phyloP scores from a whole-genome alignment of 2,329 filamentous ascomycete species.

The Microcyclospora pomicola region DNA sequence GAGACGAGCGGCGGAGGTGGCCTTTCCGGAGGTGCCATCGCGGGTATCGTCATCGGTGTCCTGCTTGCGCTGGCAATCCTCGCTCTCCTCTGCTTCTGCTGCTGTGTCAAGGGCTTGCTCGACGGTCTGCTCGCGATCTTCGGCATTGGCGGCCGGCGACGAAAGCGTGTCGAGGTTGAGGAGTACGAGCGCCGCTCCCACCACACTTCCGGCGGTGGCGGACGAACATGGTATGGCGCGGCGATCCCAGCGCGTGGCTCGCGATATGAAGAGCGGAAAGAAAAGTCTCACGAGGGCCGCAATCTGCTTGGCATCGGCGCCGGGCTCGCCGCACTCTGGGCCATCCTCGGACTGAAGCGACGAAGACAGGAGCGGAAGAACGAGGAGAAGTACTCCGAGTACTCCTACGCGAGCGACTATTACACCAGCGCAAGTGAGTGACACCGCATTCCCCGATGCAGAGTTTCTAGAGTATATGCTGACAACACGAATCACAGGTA shows the following conservation, averaged over 20 bases:
- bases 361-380: constrained; percentile 22
- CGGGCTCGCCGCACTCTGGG: constrained; percentile 30
- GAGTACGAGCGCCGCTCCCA: constrained; percentile 49
- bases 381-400: constrained; percentile 29
- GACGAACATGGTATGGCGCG: constrained; percentile 36
- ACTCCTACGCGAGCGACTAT: constrained; percentile 31
- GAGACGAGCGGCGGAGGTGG: constrained; percentile 17
- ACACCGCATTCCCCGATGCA: background rate
- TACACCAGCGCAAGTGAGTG: constrained; percentile 36
- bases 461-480: background rate
- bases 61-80: constrained; percentile 54
- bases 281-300: constrained; percentile 21
- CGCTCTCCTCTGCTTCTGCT: constrained; percentile 60
- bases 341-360: constrained; percentile 33
- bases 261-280: constrained; percentile 18
- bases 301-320: constrained; percentile 27
- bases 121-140: constrained; percentile 46
- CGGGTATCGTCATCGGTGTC: constrained; percentile 65
- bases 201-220: constrained; percentile 33
- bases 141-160: constrained; percentile 39
- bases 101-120: constrained; percentile 43
- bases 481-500: constrained; percentile 24
- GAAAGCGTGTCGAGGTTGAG: constrained; percentile 40
- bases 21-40: constrained; percentile 60
- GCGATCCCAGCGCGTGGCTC: constrained; percentile 16